Base-by-base conservation (phyloP, 1,284 basidiomycete genomes). In the Moniliophthora roreri region DNA sequence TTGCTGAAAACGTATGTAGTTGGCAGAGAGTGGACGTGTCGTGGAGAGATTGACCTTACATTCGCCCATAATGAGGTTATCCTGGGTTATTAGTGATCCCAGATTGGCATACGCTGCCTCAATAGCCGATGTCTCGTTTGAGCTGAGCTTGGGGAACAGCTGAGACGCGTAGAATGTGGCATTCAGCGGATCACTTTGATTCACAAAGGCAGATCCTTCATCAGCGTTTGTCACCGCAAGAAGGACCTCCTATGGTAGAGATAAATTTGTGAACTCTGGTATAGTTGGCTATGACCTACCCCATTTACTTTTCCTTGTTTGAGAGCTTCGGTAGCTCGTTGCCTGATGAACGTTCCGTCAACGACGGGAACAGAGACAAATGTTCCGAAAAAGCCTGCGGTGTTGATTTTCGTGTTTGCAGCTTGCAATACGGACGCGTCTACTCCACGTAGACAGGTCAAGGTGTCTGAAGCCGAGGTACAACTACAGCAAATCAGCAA, bases 321-420 rank as follows among this genome's bases (percentile, higher is more conserved):
- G 1, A 74, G 57, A 0, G 67, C 67, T 40, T 63, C 52, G 0
- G 61, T 67, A 11, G 72, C 68, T 6, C 64, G 56, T 51, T 72
- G 69, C 15, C 63, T 55, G 39, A 74, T 71, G 51, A 73, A 62
- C 2, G 58, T 48, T 1, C 65, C 70, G 47, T 74, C 72, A 4
- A 74, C 65, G 34, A 74, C 71, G 3, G 72, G 72, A 10, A 68
- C 62, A 47, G 70, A 67, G n/a, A 56, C 53, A 26, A 59, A 66
- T 4, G 67, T 66, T 3, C 64, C 65, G 36, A 60, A 66, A 47
- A 73, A 66, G 6, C 59, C 65, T 24, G 23, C 36, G 1, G 32
- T 4, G 18, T 54, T 61, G 18, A 74, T 59, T 11, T 64, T 54
- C 5, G 51, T 42, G 48, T 72, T 70, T 23, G 60, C 44, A 5